phyloP scores from a whole-genome alignment of 805 yeast species.

The Priceomyces haplophilus region DNA sequence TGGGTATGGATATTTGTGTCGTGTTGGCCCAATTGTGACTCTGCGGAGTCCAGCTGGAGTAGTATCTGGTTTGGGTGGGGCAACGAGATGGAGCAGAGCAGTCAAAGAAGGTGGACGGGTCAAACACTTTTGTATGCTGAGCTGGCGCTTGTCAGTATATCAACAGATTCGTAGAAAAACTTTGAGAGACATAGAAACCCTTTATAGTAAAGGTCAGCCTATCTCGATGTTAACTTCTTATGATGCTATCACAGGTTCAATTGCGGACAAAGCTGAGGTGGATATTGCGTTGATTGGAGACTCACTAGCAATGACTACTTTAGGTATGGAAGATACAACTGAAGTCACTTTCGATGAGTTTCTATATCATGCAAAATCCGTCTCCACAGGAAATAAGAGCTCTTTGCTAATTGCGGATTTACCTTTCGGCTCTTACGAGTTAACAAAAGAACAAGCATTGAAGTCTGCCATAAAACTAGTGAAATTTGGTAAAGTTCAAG shows the following conservation, averaged over 20 bases:
- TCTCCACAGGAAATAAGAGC: conserved; percentile 61
- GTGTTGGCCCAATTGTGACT: too few species aligned
- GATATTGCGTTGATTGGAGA: conserved; percentile 86
- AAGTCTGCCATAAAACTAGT: conserved; percentile 55
- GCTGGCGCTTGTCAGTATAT: not conserved
- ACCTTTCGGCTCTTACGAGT: conserved; percentile 85
- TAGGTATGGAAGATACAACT: conserved; percentile 76
- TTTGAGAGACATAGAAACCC: conserved; percentile 16
- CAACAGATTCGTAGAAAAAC: conserved; percentile 16
- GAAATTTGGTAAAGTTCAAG: conserved; percentile 56
- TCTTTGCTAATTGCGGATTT: conserved; percentile 79
- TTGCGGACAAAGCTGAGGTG: conserved; percentile 62
- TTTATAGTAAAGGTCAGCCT: conserved; percentile 22
- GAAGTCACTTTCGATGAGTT: conserved; percentile 78
- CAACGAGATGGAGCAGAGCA: too few species aligned
- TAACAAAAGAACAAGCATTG: conserved; percentile 59
- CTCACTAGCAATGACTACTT: conserved; percentile 86
- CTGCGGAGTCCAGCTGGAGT: too few species aligned
- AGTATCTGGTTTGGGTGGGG: too few species aligned
- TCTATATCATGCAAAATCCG: conserved; percentile 71
- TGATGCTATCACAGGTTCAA: conserved; percentile 71
- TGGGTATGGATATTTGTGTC: too few species aligned
- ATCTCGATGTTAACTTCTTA: conserved; percentile 72
- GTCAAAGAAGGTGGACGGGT: not conserved
- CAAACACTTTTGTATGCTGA: not conserved